Evolutionary conservation across 345 rosid genomes (phyloP).

Genomic region (Lepidium sativum): DNA sequence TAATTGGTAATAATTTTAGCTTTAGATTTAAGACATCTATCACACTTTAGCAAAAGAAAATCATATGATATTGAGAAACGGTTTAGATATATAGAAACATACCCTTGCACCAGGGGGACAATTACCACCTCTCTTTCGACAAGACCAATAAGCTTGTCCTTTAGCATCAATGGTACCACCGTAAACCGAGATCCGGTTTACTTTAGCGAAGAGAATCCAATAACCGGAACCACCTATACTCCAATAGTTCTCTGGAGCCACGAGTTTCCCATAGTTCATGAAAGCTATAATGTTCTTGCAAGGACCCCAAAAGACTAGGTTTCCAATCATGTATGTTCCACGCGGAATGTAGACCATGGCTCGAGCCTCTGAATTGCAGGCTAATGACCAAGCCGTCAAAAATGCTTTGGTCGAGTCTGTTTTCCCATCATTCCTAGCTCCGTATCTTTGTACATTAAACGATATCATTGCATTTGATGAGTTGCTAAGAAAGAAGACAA

Average conservation of each 20-base stretch:
- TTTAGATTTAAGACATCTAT: no score
- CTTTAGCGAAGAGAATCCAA: conserved; percentile 36
- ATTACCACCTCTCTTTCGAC: conserved; percentile 19
- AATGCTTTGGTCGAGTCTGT: conserved; percentile 48
- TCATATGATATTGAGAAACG: background rate
- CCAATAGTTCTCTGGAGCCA: conserved; percentile 36
- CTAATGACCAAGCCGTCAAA: conserved; percentile 38
- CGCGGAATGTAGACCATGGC: conserved; percentile 42
- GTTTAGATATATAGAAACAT: background rate
- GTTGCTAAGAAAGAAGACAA: background rate
- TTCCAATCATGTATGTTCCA: conserved; percentile 36
- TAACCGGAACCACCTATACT: conserved; percentile 29
- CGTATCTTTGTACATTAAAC: conserved; percentile 24
- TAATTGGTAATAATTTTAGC: no score
- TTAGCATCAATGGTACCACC: conserved; percentile 40
- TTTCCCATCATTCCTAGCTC: conserved; percentile 49
- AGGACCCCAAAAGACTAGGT: conserved; percentile 36
- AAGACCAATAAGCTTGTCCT: conserved; percentile 37
- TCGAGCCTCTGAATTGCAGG: conserved; percentile 36
- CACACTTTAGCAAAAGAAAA: no score
- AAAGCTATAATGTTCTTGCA: conserved; percentile 31
- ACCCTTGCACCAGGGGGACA: conserved; percentile 35
- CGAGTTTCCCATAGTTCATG: conserved; percentile 36
- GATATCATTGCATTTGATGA: conserved; percentile 21
- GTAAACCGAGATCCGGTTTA: conserved; percentile 25